phyloP scores from a whole-genome alignment of 1,284 basidiomycete genomes.

The Microstroma glucosiphilum region DNA sequence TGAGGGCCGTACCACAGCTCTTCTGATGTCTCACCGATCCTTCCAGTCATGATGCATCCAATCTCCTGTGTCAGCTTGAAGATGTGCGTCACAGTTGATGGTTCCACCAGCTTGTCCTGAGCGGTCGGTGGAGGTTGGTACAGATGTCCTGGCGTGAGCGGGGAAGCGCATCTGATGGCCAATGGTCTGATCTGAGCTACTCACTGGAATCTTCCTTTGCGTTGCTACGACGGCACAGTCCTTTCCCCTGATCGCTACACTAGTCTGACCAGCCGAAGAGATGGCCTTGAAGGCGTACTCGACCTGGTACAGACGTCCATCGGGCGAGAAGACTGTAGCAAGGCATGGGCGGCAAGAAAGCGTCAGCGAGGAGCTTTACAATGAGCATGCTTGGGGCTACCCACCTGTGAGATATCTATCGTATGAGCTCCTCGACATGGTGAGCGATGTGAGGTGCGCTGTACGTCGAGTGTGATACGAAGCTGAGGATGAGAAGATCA shows the following conservation, averaged over 20 bases:
- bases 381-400: neutral
- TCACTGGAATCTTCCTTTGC: conserved; percentile 93
- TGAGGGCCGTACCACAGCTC: neutral
- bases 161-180: neutral
- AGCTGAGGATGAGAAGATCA: no score
- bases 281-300: conserved; percentile 98
- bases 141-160: neutral
- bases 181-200: conserved; percentile 25
- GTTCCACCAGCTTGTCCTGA: conserved; percentile 95
- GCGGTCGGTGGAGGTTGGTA: neutral
- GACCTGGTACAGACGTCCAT: conserved; percentile 49
- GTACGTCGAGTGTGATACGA: no score
- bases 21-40: conserved; percentile 64
- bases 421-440: conserved; percentile 48
- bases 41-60: conserved; percentile 94
- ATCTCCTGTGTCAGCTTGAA: conserved; percentile 95
- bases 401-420: conserved; percentile 45
- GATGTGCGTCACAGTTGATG: conserved; percentile 87
- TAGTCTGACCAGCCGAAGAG: conserved; percentile 88
- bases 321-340: conserved; percentile 43
- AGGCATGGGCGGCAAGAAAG: neutral
- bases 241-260: conserved; percentile 84
- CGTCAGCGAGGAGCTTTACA: neutral
- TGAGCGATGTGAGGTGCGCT: conserved; percentile 4
- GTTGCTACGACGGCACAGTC: conserved; percentile 93